Conservation (phyloP, 306 rosid genomes). For the Lupinus albus region DNA sequence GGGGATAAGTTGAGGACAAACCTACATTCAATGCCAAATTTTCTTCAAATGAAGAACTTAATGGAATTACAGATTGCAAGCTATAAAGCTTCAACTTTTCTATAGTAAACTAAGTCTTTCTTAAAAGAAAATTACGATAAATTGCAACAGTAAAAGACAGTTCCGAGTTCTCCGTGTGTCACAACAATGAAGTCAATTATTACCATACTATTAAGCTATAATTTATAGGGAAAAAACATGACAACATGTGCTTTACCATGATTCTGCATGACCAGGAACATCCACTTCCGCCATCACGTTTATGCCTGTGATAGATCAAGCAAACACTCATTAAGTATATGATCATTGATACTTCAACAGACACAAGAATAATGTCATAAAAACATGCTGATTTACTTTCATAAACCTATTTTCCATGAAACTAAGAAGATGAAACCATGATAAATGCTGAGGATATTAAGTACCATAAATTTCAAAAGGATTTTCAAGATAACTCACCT, state of each 20-base stretch:
- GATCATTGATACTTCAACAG: conserved; percentile 12
- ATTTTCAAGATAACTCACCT: conserved; percentile 64
- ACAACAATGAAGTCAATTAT: conserved; percentile 13
- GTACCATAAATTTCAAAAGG: conserved; percentile 39
- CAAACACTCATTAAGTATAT: conserved; percentile 31
- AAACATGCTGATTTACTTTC: conserved; percentile 14
- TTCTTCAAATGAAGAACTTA: conserved; percentile 16
- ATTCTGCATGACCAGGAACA: conserved; percentile 93
- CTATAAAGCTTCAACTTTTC: conserved; percentile 10
- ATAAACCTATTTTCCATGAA: conserved; percentile 1
- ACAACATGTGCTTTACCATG: conserved; percentile 64
- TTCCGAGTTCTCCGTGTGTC: conserved; percentile 11
- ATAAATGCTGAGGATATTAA: conserved; percentile 29
- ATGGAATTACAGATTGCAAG: conserved; percentile 12
- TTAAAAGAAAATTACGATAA: conserved; percentile 3
- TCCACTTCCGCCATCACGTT: conserved; percentile 94
- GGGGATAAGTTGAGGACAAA: conserved; percentile 7
- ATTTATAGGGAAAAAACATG: conserved; percentile 7
- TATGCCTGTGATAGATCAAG: conserved; percentile 65
- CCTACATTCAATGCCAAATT: conserved; percentile 24
- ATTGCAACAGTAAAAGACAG: background rate
- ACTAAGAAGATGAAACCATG: conserved; percentile 31
- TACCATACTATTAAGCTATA: conserved; percentile 9
- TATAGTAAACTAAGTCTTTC: background rate
- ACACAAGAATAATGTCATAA: conserved; percentile 28